phyloP scores from a whole-genome alignment of 306 rosid species.

The Albizia julibrissin region DNA sequence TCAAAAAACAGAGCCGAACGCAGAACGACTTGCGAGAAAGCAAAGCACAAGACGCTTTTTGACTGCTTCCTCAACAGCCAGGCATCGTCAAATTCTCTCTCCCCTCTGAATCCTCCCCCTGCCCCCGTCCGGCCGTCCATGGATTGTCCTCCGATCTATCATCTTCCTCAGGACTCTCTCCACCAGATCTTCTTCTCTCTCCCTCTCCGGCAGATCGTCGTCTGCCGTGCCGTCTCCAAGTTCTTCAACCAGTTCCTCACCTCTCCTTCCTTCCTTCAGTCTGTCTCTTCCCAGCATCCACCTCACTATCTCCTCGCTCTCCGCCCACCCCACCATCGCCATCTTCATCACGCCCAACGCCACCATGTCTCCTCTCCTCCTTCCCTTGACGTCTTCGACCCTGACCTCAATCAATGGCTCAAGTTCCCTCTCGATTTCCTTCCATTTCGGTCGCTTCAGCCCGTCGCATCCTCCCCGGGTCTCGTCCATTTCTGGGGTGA shows the following conservation, averaged over 20 bases:
- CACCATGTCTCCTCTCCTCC: slow-evolving; percentile 33
- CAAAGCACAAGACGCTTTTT: background rate
- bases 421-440: slow-evolving; percentile 70
- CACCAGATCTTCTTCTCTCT: slow-evolving; percentile 77
- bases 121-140: background rate
- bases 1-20: background rate
- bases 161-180: slow-evolving; percentile 72
- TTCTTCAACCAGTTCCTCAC: slow-evolving; percentile 64
- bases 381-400: slow-evolving; percentile 66
- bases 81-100: background rate
- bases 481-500: slow-evolving; percentile 88
- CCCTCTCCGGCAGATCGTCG: slow-evolving; percentile 74
- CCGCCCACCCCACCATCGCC: slow-evolving; percentile 60
- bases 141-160: slow-evolving; percentile 60
- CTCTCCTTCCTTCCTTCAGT: slow-evolving; percentile 56
- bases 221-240: slow-evolving; percentile 79
- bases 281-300: slow-evolving; percentile 51
- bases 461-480: slow-evolving; percentile 86
- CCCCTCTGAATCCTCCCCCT: background rate
- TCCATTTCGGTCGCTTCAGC: slow-evolving; percentile 73
- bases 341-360: slow-evolving; percentile 39
- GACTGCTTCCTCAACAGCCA: background rate
- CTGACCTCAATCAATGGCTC: slow-evolving; percentile 58
- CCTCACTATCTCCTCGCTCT: slow-evolving; percentile 73
- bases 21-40: background rate